phyloP scores from a whole-genome alignment of 805 yeast species.

The Candida ficus region DNA sequence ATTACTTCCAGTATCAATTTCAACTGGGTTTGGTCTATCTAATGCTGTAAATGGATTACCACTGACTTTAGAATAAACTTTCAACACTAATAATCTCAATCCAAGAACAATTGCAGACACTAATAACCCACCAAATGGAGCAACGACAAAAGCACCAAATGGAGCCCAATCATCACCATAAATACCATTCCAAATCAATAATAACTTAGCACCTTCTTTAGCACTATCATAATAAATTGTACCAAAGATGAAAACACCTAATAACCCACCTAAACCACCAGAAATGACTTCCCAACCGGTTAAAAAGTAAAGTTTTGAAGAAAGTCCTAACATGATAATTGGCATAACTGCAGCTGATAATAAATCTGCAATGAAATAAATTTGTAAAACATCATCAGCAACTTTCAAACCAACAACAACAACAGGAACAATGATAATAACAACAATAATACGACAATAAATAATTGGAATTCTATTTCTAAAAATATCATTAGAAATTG shows the following conservation, averaged over 20 bases:
- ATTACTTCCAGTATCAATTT: background rate
- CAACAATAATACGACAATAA: constrained; percentile 66
- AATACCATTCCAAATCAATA: constrained; percentile 75
- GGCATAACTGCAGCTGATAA: constrained; percentile 87
- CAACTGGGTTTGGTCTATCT: constrained; percentile 20
- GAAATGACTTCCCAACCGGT: constrained; percentile 76
- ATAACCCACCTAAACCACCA: constrained; percentile 79
- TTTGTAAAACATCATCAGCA: constrained; percentile 79
- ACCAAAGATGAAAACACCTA: constrained; percentile 81
- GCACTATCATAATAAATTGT: constrained; percentile 71
- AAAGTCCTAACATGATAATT: constrained; percentile 72
- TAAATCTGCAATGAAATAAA: constrained; percentile 86
- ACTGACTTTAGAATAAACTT: constrained; percentile 17
- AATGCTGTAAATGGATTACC: constrained; percentile 30
- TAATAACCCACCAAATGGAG: constrained; percentile 76
- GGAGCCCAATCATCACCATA: constrained; percentile 87
- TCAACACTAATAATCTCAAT: constrained; percentile 35
- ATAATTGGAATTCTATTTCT: constrained; percentile 68
- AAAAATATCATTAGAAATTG: constrained; percentile 85
- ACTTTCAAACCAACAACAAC: constrained; percentile 78
- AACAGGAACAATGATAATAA: constrained; percentile 78
- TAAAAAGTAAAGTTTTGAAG: constrained; percentile 59
- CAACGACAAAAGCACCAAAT: constrained; percentile 89
- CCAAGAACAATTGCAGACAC: constrained; percentile 50
- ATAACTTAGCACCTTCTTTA: constrained; percentile 67